Conservation (phyloP, 176 grass and related monocot genomes). For the Rhynchospora pubera region DNA sequence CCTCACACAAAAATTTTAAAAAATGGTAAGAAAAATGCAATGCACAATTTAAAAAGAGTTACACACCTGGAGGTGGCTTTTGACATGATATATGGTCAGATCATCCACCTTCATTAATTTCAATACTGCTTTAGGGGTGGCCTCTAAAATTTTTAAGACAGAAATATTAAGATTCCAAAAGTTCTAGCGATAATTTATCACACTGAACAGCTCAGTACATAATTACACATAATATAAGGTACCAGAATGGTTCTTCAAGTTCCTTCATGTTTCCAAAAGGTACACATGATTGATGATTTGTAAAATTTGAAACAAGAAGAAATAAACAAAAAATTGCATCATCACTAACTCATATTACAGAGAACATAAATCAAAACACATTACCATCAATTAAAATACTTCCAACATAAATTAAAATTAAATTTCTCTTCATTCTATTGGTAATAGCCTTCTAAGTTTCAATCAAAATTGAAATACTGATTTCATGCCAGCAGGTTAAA, state of each 20-base stretch:
- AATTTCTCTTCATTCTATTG: background rate
- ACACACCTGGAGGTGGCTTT: slow-evolving; percentile 93
- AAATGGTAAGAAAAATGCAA: background rate
- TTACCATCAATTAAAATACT: background rate
- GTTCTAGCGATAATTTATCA: background rate
- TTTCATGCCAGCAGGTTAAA: background rate
- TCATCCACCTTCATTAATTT: slow-evolving; percentile 98
- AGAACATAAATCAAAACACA: background rate
- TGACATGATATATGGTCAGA: slow-evolving; percentile 99
- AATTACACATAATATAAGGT: background rate
- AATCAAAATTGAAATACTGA: no score
- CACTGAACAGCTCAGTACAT: background rate
- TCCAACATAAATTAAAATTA: background rate
- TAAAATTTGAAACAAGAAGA: background rate
- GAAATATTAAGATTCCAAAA: background rate
- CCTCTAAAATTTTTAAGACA: slow-evolving; percentile 49
- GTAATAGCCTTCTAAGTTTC: background rate
- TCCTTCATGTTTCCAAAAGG: background rate
- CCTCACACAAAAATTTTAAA: background rate
- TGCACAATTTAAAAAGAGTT: slow-evolving; percentile 14
- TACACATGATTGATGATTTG: background rate
- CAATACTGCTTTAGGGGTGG: slow-evolving; percentile 94
- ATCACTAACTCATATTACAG: background rate
- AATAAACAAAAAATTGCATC: background rate
- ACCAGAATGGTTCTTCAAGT: background rate